Conservation (phyloP, 2,329 filamentous ascomycete species). For the Clarireedia homoeocarpa region DNA sequence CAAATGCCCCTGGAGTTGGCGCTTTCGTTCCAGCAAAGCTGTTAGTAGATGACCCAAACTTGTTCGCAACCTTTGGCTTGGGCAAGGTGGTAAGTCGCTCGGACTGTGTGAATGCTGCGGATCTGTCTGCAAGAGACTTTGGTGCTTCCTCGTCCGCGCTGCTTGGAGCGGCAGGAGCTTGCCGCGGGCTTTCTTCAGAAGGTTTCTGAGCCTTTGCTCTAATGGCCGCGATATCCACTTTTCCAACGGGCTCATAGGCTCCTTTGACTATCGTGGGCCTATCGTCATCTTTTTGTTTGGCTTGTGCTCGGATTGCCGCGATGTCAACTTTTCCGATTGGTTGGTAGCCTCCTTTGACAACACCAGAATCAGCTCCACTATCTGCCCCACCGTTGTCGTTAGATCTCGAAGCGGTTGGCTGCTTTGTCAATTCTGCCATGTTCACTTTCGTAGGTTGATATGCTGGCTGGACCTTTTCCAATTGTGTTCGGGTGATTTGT, state of each 20-base stretch:
- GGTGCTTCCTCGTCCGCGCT: conserved; percentile 40
- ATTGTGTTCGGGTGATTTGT: conserved; percentile 73
- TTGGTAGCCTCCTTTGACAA: conserved; percentile 83
- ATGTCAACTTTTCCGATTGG: conserved; percentile 98
- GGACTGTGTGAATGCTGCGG: conserved; percentile 62
- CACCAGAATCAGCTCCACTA: conserved; percentile 43
- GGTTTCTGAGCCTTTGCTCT: conserved; percentile 71
- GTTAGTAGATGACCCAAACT: conserved; percentile 63
- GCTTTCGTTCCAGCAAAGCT: conserved; percentile 84
- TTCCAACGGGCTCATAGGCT: conserved; percentile 88
- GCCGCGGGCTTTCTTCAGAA: conserved; percentile 29
- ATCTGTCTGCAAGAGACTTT: conserved; percentile 66
- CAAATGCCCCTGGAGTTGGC: conserved; percentile 63
- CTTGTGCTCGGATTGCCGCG: conserved; percentile 74
- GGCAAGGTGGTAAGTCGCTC: conserved; percentile 81
- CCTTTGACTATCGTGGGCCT: conserved; percentile 82
- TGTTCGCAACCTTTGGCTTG: conserved; percentile 92
- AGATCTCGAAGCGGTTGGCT: conserved; percentile 54
- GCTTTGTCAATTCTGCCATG: conserved; percentile 73
- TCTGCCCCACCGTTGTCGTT: conserved; percentile 38
- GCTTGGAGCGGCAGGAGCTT: conserved; percentile 35
- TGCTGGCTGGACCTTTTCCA: conserved; percentile 86
- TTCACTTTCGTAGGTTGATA: conserved; percentile 96
- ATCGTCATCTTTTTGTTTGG: conserved; percentile 62
- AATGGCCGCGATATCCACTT: conserved; percentile 95